Percentiles rank a stretch among this genome's conserved stretches.
Conservation (phyloP, 2,329 filamentous ascomycete genomes). For the Dactylellina parvicollis region DNA sequence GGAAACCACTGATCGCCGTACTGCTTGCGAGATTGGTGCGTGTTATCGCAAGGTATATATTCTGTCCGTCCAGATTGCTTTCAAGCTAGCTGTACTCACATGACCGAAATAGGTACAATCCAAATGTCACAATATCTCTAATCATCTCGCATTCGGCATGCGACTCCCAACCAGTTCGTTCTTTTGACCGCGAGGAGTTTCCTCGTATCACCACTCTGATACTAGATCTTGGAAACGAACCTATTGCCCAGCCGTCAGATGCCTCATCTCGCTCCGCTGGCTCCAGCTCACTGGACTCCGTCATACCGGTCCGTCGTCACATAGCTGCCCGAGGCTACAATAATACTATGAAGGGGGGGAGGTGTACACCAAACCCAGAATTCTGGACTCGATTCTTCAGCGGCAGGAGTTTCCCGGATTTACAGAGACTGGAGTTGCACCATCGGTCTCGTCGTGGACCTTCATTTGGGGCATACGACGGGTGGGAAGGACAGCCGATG, state of each 20-base stretch:
- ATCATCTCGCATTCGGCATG: conserved; percentile 56
- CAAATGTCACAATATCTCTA: conserved; percentile 54
- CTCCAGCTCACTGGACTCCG: conserved; percentile 41
- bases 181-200: conserved; percentile 55
- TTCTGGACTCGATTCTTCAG: conserved; percentile 58
- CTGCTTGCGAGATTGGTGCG: conserved; percentile 54
- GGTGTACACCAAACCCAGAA: conserved; percentile 52
- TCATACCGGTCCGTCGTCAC: conserved; percentile 54
- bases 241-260: neutral
- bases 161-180: conserved; percentile 56
- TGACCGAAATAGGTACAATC: conserved; percentile 54
- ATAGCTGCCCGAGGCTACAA: conserved; percentile 26
- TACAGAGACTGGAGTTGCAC: conserved; percentile 54
- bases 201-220: conserved; percentile 55
- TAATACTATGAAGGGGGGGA: conserved; percentile 6
- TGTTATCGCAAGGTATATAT: conserved; percentile 54
- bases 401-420: conserved; percentile 55
- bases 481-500: conserved; percentile 11
- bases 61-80: neutral
- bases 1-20: conserved; percentile 55
- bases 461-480: conserved; percentile 18
- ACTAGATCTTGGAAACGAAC: conserved; percentile 54
- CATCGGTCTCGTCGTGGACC: conserved; percentile 34
- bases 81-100: neutral
- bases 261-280: conserved; percentile 29